These are phyloP conservation scores for Clarireedia sp. DNA, from an alignment of 2,329 filamentous ascomycete species.

Conservation along the genomic window DNA sequence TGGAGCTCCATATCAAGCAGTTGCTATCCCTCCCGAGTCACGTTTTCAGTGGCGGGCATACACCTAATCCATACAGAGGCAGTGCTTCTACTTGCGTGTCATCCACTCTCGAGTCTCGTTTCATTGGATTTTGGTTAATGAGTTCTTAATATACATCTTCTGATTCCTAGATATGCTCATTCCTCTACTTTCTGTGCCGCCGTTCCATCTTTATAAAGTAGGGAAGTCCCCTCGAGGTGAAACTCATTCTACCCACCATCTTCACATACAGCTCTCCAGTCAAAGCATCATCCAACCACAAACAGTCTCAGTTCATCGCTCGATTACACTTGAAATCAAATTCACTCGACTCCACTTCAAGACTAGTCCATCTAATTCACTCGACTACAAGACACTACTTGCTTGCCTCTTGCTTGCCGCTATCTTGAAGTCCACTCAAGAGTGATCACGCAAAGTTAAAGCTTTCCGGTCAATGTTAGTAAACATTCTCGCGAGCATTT, in stretches of 20 bases:
- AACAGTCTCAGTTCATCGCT: not conserved
- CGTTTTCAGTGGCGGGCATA: constrained; percentile 19
- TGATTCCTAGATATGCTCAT: not conserved
- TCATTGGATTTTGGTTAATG: not conserved
- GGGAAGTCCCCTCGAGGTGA: not conserved
- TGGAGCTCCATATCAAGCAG: constrained; percentile 1
- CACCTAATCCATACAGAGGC: constrained; percentile 21
- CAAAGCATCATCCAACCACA: not conserved
- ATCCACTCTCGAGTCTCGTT: not conserved
- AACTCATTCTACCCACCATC: constrained; percentile 2
- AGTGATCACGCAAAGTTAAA: not conserved
- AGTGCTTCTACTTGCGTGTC: constrained; percentile 18
- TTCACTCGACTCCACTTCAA: not conserved
- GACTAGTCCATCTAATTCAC: not conserved
- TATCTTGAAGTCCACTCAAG: not conserved
- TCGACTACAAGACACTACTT: not conserved
- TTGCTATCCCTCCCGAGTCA: constrained; percentile 15
- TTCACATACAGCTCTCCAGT: not conserved
- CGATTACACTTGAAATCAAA: not conserved
- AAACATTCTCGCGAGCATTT: not conserved
- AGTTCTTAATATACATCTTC: constrained; percentile 15
- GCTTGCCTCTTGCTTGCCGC: not conserved
- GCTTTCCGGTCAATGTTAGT: constrained; percentile 23
- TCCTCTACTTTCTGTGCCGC: not conserved
- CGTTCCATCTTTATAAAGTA: constrained; percentile 5